Conservation (phyloP, 1,139 yeast genomes). For the Debaryomyces subglobosus region DNA sequence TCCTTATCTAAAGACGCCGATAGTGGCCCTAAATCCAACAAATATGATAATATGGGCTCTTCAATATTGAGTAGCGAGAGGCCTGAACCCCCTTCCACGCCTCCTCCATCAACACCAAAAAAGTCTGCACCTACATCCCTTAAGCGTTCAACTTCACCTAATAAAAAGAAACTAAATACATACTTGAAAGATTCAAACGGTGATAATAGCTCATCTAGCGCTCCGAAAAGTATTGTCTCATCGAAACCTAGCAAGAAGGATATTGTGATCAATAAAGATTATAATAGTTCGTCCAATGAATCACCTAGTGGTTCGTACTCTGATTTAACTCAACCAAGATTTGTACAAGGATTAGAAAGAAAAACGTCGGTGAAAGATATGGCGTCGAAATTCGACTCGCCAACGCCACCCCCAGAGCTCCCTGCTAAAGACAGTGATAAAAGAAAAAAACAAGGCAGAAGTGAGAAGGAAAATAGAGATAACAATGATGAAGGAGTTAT, state of each 20-base stretch:
- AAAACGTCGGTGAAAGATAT: slow-evolving; percentile 40
- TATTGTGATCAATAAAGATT: slow-evolving; percentile 13
- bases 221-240: slow-evolving; percentile 22
- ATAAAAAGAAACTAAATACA: slow-evolving; percentile 37
- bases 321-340: slow-evolving; percentile 35
- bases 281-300: slow-evolving; percentile 14
- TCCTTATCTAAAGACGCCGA: background rate
- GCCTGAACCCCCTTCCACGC: slow-evolving; percentile 7
- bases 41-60: background rate
- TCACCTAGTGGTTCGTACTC: slow-evolving; percentile 14
- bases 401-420: slow-evolving; percentile 10
- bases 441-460: slow-evolving; percentile 1
- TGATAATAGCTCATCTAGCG: background rate
- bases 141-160: slow-evolving; percentile 44
- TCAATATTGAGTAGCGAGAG: background rate
- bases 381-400: slow-evolving; percentile 34
- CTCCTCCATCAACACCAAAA: slow-evolving; percentile 26
- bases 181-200: slow-evolving; percentile 29
- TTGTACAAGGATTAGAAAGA: slow-evolving; percentile 30
- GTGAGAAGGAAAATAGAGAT: background rate
- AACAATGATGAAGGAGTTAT: slow-evolving; percentile 2
- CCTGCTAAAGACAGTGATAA: slow-evolving; percentile 3
- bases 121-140: slow-evolving; percentile 26
- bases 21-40: background rate
- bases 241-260: slow-evolving; percentile 37